These are phyloP conservation scores for Parathielavia appendiculata DNA, from an alignment of 495 filamentous ascomycete genomes.

Conservation along the genomic window DNA sequence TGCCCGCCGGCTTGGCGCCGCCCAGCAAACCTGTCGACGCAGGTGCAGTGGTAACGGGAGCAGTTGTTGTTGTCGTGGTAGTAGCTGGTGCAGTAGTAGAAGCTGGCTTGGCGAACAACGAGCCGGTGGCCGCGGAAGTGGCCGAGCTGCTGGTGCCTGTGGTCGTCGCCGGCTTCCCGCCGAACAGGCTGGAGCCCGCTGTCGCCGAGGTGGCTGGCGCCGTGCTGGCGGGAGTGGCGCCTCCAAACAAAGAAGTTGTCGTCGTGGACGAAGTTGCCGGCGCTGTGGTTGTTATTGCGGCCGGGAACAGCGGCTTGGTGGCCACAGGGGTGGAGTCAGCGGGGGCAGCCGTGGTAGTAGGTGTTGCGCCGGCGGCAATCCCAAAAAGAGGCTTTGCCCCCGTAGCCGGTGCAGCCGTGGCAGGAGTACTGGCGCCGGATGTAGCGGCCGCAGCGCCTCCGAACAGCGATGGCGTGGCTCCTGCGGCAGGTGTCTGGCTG, in stretches of 20 bases:
- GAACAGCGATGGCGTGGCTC: conserved; percentile 17
- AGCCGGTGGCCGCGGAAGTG: conserved; percentile 11
- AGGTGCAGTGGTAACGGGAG: conserved; percentile 14
- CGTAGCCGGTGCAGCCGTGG: not conserved
- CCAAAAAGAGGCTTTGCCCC: conserved; percentile 12
- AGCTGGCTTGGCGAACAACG: conserved; percentile 18
- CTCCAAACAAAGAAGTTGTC: conserved; percentile 24
- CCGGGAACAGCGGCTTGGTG: conserved; percentile 19
- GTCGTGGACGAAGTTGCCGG: conserved; percentile 20
- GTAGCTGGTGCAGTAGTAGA: conserved; percentile 17
- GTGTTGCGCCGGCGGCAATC: not conserved
- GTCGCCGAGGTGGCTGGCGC: conserved; percentile 1
- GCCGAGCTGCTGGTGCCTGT: conserved; percentile 9
- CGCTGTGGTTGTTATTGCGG: conserved; percentile 6
- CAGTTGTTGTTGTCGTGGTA: conserved; percentile 9
- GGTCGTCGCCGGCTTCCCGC: conserved; percentile 12
- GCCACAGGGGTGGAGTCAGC: conserved; percentile 21
- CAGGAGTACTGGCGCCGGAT: conserved; percentile 5
- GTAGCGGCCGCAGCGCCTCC: conserved; percentile 4
- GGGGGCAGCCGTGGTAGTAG: conserved; percentile 13
- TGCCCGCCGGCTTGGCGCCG: conserved; percentile 22
- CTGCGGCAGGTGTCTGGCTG: not conserved
- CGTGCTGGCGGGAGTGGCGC: not conserved
- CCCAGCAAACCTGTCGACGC: conserved; percentile 29
- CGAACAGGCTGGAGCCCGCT: conserved; percentile 7